These are phyloP conservation scores for Volvariella volvacea DNA, from an alignment of 1,284 basidiomycete genomes.

Conservation along the genomic window DNA sequence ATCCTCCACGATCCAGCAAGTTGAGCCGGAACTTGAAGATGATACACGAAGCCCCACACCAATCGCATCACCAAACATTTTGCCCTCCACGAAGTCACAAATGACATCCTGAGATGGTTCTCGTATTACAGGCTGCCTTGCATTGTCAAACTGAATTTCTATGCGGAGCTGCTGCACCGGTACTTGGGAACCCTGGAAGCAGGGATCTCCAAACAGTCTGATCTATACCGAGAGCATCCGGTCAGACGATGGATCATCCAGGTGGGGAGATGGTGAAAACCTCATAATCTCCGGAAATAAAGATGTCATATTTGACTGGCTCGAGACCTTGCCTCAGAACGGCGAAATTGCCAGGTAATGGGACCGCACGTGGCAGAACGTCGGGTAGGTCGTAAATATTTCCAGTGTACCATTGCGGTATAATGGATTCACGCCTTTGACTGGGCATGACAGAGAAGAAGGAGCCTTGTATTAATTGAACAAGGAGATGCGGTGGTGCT, in stretches of 20 bases:
- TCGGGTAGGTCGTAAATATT: constrained; percentile 64
- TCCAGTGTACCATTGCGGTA: constrained; percentile 63
- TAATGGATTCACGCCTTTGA: constrained; percentile 12
- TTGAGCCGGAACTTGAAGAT: constrained; percentile 14
- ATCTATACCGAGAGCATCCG: constrained; percentile 59
- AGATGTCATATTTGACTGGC: constrained; percentile 34
- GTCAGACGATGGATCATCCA: no score
- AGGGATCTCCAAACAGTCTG: constrained; percentile 71
- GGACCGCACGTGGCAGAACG: constrained; percentile 40
- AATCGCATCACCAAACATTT: constrained; percentile 58
- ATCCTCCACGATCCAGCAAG: constrained; percentile 44
- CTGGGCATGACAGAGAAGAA: constrained; percentile 58
- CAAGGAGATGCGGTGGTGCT: constrained; percentile 30
- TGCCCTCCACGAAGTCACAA: constrained; percentile 62
- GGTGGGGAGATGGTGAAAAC: no score
- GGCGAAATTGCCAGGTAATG: constrained; percentile 29
- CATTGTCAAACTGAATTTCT: constrained; percentile 31
- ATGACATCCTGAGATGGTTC: constrained; percentile 46
- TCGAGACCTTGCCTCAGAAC: no score
- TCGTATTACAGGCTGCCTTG: constrained; percentile 22
- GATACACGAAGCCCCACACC: constrained; percentile 51
- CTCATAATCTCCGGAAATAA: constrained; percentile 69
- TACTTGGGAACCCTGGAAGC: constrained; percentile 25
- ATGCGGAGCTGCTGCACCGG: constrained; percentile 50
- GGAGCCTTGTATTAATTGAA: constrained; percentile 52